Base-by-base conservation (phyloP, 305 asterid genomes). In the Petunia hybrid region DNA sequence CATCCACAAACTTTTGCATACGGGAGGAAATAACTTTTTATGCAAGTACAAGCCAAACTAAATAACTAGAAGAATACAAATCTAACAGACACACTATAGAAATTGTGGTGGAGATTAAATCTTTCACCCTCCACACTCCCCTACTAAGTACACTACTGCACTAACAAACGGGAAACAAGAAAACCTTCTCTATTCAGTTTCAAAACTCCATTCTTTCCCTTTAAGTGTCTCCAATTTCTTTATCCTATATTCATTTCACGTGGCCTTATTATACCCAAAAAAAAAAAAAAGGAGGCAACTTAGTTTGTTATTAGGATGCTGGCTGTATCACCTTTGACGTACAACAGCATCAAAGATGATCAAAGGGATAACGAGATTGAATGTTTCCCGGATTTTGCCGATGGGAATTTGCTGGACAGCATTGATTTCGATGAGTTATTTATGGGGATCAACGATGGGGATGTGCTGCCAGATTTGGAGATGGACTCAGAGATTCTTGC, bases 351-450 rank as follows among this genome's bases (percentile, higher is more conserved):
- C 57, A 51, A 51, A 95, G 51, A 73, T 36, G 78, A 73, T 22
- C 31, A 22, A 7, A 87, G 63, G 85, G 87, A 13, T 90, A 67
- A 63, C 56, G 87, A 86, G 55, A 85, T 88, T 91, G 95, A 88
- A 65, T 67, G 83, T 35, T 88, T 86, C 70, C 38, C 85, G 83
- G 97, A 92, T 42, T 91, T 94, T 59, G 55, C 88, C 1, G 81
- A 82, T 7, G 93, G 89, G 70, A 91, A 81, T 82, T 81, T 93
- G 82, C 92, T 92, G 7, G 92, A 88, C 83, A 89, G 90, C 87
- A 88, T 95, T 83, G 92, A 92, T 85, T 95, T 92, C 53, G 98
- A 91, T 56, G 98, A 95, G 68, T 83, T 93, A 0, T 92, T 95
- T 74, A 83, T 85, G 9, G 97, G 91, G n/a, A 90, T 92, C 83